Percentiles rank a stretch among this genome's conserved stretches.
phyloP scores from a whole-genome alignment of 768 basidiomycete genomes.

The Steccherinum ochraceum region DNA sequence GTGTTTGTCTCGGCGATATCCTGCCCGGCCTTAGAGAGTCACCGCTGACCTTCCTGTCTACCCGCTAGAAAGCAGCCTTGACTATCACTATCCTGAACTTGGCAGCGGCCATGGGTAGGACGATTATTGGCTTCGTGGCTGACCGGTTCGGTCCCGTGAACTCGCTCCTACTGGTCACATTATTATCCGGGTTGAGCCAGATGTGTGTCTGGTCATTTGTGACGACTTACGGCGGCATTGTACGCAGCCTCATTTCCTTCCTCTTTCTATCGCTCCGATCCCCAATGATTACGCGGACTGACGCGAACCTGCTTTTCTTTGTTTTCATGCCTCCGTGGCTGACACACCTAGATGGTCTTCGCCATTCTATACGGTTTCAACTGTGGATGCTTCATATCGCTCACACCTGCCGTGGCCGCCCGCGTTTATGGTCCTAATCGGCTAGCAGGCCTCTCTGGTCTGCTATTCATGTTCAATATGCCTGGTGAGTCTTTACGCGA shows the following conservation, averaged over 20 bases:
- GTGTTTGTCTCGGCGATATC: background rate
- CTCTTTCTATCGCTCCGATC: background rate
- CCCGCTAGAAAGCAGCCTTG: constrained; percentile 10
- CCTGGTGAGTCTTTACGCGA: constrained; percentile 4
- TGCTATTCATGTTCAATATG: constrained; percentile 11
- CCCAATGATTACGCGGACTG: background rate
- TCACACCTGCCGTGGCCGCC: constrained; percentile 24
- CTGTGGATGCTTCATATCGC: constrained; percentile 29
- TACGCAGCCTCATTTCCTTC: constrained; percentile 4
- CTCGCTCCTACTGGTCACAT: constrained; percentile 29
- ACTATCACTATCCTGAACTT: constrained; percentile 16
- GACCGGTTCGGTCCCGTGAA: constrained; percentile 35
- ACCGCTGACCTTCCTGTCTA: background rate
- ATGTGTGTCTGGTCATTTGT: constrained; percentile 34
- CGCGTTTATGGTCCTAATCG: constrained; percentile 11
- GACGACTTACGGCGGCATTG: constrained; percentile 23
- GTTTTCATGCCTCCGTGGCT: background rate
- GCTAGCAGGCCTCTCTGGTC: constrained; percentile 15
- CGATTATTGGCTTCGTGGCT: constrained; percentile 29
- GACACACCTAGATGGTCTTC: constrained; percentile 19
- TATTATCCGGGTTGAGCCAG: constrained; percentile 29
- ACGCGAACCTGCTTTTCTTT: background rate
- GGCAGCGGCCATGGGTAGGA: constrained; percentile 18
- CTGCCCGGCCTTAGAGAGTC: background rate
- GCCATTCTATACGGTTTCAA: constrained; percentile 28